Evolutionary conservation across 352 stramenopile species (phyloP).

Genomic region (Phytophthora melonis): DNA sequence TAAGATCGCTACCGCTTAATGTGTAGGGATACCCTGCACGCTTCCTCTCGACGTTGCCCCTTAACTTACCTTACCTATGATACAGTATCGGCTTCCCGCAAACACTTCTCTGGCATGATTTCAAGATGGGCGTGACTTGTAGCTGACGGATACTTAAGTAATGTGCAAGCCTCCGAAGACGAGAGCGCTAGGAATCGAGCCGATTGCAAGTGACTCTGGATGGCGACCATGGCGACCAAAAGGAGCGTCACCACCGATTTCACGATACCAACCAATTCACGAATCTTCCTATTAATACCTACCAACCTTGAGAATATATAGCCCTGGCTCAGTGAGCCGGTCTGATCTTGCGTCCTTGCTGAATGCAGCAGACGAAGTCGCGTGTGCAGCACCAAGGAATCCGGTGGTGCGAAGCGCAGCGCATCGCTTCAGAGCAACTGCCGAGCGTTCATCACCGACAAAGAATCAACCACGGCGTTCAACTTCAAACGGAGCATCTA

Average conservation of each 20-base stretch:
- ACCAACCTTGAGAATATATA: background rate
- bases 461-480: background rate
- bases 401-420: conserved; percentile 11
- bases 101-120: conserved; percentile 9
- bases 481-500: conserved; percentile 8
- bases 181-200: background rate
- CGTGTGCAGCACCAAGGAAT: conserved; percentile 9
- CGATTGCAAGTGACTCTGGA: background rate
- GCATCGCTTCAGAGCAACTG: background rate
- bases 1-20: background rate
- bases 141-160: conserved; percentile 7
- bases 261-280: background rate
- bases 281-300: background rate
- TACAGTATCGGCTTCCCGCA: conserved; percentile 6
- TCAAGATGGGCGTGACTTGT: conserved; percentile 15
- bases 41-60: conserved; percentile 1
- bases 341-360: background rate
- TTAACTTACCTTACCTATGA: background rate
- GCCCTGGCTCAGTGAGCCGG: background rate
- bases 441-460: background rate
- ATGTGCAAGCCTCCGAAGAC: background rate
- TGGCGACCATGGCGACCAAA: background rate
- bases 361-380: background rate
- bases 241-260: background rate
- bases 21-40: too few relatives aligned